phyloP scores from a whole-genome alignment of 805 yeast genomes.

The Sugiyamaella marilandica region DNA sequence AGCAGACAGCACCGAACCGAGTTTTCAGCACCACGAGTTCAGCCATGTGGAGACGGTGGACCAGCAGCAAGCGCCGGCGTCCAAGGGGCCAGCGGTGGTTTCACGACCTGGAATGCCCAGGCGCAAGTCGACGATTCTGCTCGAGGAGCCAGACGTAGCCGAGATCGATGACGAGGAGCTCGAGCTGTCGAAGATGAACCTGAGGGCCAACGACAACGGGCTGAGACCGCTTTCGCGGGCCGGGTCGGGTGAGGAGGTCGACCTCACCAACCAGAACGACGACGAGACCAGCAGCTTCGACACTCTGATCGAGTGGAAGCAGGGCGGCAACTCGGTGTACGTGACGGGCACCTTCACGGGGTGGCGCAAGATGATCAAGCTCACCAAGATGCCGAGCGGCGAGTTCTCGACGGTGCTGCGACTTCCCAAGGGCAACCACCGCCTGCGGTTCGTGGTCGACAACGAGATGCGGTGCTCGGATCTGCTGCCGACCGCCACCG shows the following conservation, averaged over 20 bases:
- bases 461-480: constrained; percentile 86
- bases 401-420: constrained; percentile 31
- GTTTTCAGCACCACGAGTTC: constrained; percentile 15
- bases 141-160: constrained; percentile 53
- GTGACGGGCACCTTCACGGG: constrained; percentile 98
- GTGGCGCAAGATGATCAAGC: constrained; percentile 96
- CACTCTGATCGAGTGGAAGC: constrained; percentile 82
- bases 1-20: not conserved
- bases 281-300: constrained; percentile 31
- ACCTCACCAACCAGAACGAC: constrained; percentile 22
- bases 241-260: constrained; percentile 33
- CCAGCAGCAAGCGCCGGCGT: constrained; percentile 1
- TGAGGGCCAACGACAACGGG: constrained; percentile 25
- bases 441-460: constrained; percentile 89
- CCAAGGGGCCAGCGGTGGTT: not conserved
- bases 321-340: constrained; percentile 93
- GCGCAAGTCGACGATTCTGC: constrained; percentile 65
- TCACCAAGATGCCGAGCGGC: constrained; percentile 42
- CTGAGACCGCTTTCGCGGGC: constrained; percentile 30
- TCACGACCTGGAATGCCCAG: constrained; percentile 31
- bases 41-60: constrained; percentile 14
- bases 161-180: constrained; percentile 29
- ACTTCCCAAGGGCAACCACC: constrained; percentile 80
- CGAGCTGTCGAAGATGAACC: constrained; percentile 49
- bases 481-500: constrained; percentile 89